phyloP scores from a whole-genome alignment of 192 early-diverging fungal genomes.

The Chytriomyces confervae region DNA sequence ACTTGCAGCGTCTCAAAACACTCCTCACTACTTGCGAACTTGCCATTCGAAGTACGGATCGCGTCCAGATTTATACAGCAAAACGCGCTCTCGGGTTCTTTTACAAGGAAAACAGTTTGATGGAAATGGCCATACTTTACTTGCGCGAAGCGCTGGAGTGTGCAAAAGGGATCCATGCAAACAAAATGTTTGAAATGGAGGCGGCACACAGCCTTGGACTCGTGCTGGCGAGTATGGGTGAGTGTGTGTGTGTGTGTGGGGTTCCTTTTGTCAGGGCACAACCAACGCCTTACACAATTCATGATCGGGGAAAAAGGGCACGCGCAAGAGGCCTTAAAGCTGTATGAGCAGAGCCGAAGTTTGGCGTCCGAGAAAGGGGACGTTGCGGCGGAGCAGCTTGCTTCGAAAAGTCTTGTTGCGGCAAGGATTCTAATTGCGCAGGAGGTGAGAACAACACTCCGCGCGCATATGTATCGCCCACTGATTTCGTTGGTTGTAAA shows the following conservation, averaged over 20 bases:
- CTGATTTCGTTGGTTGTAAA: not conserved
- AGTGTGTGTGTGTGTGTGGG: slow-evolving; percentile 15
- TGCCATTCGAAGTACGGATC: slow-evolving; percentile 32
- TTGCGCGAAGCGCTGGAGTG: slow-evolving; percentile 43
- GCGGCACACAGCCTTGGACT: slow-evolving; percentile 44
- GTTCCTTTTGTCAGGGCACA: not conserved
- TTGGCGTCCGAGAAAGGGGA: slow-evolving; percentile 37
- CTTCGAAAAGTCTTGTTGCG: slow-evolving; percentile 42
- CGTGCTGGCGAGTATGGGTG: slow-evolving; percentile 38
- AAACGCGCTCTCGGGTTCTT: slow-evolving; percentile 47
- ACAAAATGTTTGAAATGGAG: slow-evolving; percentile 46
- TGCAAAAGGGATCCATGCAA: slow-evolving; percentile 36
- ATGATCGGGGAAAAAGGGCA: slow-evolving; percentile 21
- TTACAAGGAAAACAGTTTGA: slow-evolving; percentile 28
- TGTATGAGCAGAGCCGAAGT: slow-evolving; percentile 45
- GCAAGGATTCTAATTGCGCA: slow-evolving; percentile 48
- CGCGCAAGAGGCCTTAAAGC: slow-evolving; percentile 42
- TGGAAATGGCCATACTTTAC: slow-evolving; percentile 36
- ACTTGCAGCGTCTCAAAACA: slow-evolving; percentile 35
- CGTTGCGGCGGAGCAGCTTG: slow-evolving; percentile 32
- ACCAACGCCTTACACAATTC: not conserved
- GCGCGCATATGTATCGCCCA: not conserved
- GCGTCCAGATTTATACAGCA: slow-evolving; percentile 40
- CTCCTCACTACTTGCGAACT: slow-evolving; percentile 49
- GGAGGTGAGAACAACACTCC: slow-evolving; percentile 28